Evolutionary conservation across 257 asterid genomes (phyloP).

Genomic region (Avicennia marina): DNA sequence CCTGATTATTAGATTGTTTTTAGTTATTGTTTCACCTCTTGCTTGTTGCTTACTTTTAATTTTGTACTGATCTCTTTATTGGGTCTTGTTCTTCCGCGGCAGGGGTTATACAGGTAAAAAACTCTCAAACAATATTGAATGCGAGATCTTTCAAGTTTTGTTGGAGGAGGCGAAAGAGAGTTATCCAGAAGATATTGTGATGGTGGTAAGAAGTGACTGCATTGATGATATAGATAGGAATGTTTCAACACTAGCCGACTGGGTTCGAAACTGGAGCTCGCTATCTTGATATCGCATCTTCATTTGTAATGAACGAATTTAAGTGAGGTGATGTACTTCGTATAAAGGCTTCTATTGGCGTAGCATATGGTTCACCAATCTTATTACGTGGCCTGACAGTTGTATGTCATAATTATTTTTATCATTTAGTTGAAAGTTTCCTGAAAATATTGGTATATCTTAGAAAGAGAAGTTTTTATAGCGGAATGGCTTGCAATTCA

Average conservation of each 20-base stretch:
- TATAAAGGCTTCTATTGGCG: background rate
- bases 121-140: constrained; percentile 78
- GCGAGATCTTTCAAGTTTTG: constrained; percentile 85
- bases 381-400: too few species aligned
- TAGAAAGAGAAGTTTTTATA: too few species aligned
- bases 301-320: too few species aligned
- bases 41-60: background rate
- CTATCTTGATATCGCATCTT: too few species aligned
- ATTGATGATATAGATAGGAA: constrained; percentile 58
- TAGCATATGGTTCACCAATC: too few species aligned
- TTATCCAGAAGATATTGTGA: constrained; percentile 65
- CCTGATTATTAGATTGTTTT: background rate
- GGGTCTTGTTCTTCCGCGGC: background rate
- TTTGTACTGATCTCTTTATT: background rate
- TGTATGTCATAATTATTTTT: too few species aligned
- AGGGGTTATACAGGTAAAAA: constrained; percentile 85
- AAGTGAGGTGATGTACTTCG: too few species aligned
- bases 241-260: constrained; percentile 42
- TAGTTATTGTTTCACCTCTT: background rate
- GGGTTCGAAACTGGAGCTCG: constrained; percentile 61
- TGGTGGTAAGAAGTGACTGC: constrained; percentile 58
- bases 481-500: too few species aligned
- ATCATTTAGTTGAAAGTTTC: too few species aligned
- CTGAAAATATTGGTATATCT: too few species aligned
- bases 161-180: constrained; percentile 91